Percentiles rank a stretch among this genome's conserved stretches.
These are phyloP conservation scores for Wickerhamiella brachini DNA, from an alignment of 805 yeast species.

Conservation along the genomic window DNA sequence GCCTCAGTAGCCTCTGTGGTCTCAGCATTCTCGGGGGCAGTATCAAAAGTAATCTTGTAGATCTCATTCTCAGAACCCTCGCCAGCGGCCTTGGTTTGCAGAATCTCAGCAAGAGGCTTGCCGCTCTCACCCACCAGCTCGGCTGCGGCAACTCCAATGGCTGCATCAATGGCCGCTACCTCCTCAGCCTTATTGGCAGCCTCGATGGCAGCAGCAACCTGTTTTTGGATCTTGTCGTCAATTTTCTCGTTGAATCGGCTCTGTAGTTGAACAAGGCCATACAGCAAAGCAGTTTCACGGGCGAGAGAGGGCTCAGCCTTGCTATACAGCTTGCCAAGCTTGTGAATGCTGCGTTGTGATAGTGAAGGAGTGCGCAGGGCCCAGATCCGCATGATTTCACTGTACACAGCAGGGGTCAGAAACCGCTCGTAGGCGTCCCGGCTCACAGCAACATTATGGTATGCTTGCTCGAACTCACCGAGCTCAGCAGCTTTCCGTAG, in stretches of 20 bases:
- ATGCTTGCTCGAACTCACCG: slow-evolving; percentile 12
- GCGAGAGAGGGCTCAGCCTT: slow-evolving; percentile 6
- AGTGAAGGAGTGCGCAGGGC: slow-evolving; percentile 14
- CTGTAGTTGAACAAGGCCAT: slow-evolving; percentile 7
- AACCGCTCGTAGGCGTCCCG: slow-evolving; percentile 2
- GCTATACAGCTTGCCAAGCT: slow-evolving; percentile 7
- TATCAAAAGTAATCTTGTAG: neutral
- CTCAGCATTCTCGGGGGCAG: neutral
- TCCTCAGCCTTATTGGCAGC: neutral
- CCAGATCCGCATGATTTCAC: slow-evolving; percentile 14
- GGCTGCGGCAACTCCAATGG: slow-evolving; percentile 7
- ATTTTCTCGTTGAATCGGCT: neutral
- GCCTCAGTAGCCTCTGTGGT: neutral
- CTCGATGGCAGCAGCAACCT: neutral
- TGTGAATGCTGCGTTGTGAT: slow-evolving; percentile 5
- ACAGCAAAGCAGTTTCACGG: slow-evolving; percentile 11
- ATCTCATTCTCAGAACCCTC: neutral
- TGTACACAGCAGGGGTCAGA: slow-evolving; percentile 6
- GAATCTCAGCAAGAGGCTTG: neutral
- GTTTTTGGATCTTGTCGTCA: neutral
- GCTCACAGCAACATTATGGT: slow-evolving; percentile 3
- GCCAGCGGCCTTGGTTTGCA: neutral
- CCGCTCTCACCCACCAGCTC: slow-evolving; percentile 1
- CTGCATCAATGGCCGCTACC: slow-evolving; percentile 3
- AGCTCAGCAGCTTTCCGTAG: slow-evolving; percentile 17